Base-by-base conservation (phyloP, 768 basidiomycete species). In the Termitomyces sp. region DNA sequence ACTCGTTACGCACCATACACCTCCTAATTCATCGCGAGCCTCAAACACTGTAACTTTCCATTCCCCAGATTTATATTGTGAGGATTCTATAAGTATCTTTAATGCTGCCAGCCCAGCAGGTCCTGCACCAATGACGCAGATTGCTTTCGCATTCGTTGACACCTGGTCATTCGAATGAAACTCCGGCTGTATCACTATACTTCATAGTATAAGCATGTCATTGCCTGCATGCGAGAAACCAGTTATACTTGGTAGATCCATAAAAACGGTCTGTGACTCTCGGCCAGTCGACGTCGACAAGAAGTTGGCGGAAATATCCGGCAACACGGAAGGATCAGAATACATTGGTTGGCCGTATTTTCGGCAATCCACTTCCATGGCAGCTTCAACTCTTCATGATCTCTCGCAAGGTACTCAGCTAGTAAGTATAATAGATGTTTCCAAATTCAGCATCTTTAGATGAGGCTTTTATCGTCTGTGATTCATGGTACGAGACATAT, bases 41-140 rank as follows among this genome's bases (percentile, higher is more conserved):
- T 94, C 92, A 54, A 83, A 89, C 1, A 77, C 81, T 4, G 74
- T 70, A 2, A 83, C 69, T n/a, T 68, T 69, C 91, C 92, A 94
- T n/a, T 71, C 60, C 0, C 84, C 82, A 21, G 70, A 63, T 66
- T 79, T 78, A 68, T 75, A 80, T 58, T 88, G 78, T 0, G 73
- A 73, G 1, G 82, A 76, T 45, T 91, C 84, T 9, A 79, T 70
- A 57, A 91, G 69, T 38, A 81, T 71, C 65, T 88, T 88, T 26
- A 93, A 76, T 5, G 82, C 77, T 23, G 83, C 86, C 0, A 94
- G 76, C 7, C 92, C 91, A 17, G 78, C 77, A n/a, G 89, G 77
- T 12, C 91, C 91, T 17, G 80, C 88, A 4, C 91, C 91, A 42
- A 93, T 80, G 47, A 93, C 74, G 55, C 86, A 84, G 55, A 91